Conservation (phyloP, 768 basidiomycete genomes). For the Auriscalpium microsporum region DNA sequence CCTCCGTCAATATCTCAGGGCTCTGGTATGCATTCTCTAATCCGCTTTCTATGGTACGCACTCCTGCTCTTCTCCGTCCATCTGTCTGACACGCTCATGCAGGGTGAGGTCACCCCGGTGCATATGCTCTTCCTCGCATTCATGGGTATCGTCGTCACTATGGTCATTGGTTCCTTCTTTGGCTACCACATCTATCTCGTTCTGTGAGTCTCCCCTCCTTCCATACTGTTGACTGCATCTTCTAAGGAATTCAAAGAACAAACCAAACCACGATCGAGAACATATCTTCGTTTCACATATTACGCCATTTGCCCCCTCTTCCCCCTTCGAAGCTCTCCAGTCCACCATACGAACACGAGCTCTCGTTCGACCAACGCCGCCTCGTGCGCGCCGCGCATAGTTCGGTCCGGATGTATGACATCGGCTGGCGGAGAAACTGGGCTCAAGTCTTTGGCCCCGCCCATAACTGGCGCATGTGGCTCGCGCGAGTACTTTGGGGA, state of each 20-base stretch:
- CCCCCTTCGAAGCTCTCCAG: slow-evolving; percentile 50
- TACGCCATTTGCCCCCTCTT: slow-evolving; percentile 61
- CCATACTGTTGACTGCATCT: neutral
- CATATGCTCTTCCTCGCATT: slow-evolving; percentile 64
- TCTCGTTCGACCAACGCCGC: slow-evolving; percentile 55
- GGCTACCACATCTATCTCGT: slow-evolving; percentile 71
- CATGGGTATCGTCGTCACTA: slow-evolving; percentile 46
- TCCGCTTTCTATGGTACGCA: slow-evolving; percentile 51
- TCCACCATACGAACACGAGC: slow-evolving; percentile 65
- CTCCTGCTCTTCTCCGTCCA: neutral
- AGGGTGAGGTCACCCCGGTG: slow-evolving; percentile 61
- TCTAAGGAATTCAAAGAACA: slow-evolving; percentile 35
- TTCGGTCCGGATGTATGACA: slow-evolving; percentile 54
- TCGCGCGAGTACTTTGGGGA: slow-evolving; percentile 46
- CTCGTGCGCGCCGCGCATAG: slow-evolving; percentile 58
- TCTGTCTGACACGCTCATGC: neutral
- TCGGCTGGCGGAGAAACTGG: slow-evolving; percentile 70
- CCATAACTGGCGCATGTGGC: slow-evolving; percentile 45
- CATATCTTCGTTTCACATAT: slow-evolving; percentile 64
- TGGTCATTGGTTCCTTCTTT: slow-evolving; percentile 70
- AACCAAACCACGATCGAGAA: slow-evolving; percentile 84
- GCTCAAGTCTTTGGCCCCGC: slow-evolving; percentile 50
- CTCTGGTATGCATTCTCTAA: slow-evolving; percentile 61
- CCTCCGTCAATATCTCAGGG: slow-evolving; percentile 41
- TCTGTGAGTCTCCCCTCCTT: slow-evolving; percentile 38